Evolutionary conservation across 805 yeast genomes (phyloP).

Genomic region (Starmerella geochares): DNA sequence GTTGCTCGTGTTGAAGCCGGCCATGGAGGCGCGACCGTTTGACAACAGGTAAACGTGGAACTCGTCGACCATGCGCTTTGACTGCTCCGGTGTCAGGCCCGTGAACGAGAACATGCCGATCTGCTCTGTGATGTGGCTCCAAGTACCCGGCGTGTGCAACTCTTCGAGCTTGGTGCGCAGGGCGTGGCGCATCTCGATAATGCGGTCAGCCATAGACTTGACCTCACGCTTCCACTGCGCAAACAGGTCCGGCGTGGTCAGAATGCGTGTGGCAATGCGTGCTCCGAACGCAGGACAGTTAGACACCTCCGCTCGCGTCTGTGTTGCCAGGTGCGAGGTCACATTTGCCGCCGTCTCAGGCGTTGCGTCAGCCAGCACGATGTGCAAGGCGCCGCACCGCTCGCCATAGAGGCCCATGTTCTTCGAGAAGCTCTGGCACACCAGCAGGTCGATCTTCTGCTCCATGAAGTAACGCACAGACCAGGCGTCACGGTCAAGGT

Average conservation of each 20-base stretch:
- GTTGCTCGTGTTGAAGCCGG: slow-evolving; percentile 74
- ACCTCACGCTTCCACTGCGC: slow-evolving; percentile 77
- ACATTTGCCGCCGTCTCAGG: slow-evolving; percentile 44
- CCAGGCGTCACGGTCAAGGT: slow-evolving; percentile 70
- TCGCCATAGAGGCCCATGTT: slow-evolving; percentile 97
- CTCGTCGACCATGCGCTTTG: slow-evolving; percentile 58
- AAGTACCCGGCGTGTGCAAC: slow-evolving; percentile 73
- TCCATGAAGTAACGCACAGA: slow-evolving; percentile 53
- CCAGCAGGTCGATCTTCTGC: slow-evolving; percentile 48
- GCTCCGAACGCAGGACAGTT: slow-evolving; percentile 96
- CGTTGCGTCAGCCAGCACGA: slow-evolving; percentile 39
- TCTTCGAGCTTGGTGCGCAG: slow-evolving; percentile 51
- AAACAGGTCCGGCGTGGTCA: slow-evolving; percentile 56
- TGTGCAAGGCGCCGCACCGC: slow-evolving; percentile 87
- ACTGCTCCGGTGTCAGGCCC: slow-evolving; percentile 71
- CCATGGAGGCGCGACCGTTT: slow-evolving; percentile 85
- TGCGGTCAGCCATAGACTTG: slow-evolving; percentile 77
- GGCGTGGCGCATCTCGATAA: slow-evolving; percentile 62
- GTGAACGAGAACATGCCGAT: slow-evolving; percentile 97
- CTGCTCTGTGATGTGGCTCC: slow-evolving; percentile 86
- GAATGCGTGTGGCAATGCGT: slow-evolving; percentile 68
- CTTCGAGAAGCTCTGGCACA: slow-evolving; percentile 94
- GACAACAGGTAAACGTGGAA: slow-evolving; percentile 74
- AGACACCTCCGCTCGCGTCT: slow-evolving; percentile 76
- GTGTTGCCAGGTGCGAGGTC: slow-evolving; percentile 60